A percentile compares a stretch with the other conserved stretches of the same genome.
Conservation (phyloP, 78 protist genomes). For the Protostelium mycophagum region DNA sequence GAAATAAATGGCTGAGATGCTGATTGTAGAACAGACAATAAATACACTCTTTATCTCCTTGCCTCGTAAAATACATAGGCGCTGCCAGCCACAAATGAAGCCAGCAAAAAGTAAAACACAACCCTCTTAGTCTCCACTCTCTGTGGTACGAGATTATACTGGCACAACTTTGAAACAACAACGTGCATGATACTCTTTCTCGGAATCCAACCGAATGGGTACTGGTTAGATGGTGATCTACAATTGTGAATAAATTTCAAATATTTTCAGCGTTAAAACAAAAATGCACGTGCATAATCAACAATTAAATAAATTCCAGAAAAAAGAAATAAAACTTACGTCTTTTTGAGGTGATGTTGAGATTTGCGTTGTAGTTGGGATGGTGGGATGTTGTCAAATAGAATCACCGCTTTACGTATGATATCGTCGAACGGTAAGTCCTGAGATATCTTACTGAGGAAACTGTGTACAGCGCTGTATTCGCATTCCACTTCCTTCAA, state of each 20-base stretch:
- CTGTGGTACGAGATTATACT: not conserved
- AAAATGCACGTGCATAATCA: slow-evolving; percentile 10
- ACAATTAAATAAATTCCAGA: slow-evolving; percentile 3
- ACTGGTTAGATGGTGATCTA: slow-evolving; percentile 36
- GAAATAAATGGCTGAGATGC: too few relatives aligned
- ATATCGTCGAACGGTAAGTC: slow-evolving; percentile 31
- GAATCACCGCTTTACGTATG: slow-evolving; percentile 12
- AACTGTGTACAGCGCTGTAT: slow-evolving; percentile 26
- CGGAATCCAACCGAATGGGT: slow-evolving; percentile 46
- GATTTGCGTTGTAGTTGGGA: slow-evolving; percentile 14
- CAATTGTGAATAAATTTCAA: not conserved
- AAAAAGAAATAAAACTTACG: too few relatives aligned
- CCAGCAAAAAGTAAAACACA: not conserved
- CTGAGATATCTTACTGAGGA: slow-evolving; percentile 32
- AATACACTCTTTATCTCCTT: too few relatives aligned
- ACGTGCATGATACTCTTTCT: not conserved
- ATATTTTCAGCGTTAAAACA: not conserved
- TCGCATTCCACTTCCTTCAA: slow-evolving; percentile 22
- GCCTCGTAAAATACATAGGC: not conserved
- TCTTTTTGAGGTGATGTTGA: not conserved
- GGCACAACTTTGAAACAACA: not conserved
- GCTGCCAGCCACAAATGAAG: not conserved
- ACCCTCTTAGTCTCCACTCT: not conserved
- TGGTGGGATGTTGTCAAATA: slow-evolving; percentile 36
- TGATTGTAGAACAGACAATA: too few relatives aligned